Evolutionary conservation across 1,284 basidiomycete genomes (phyloP).

Genomic region (Leccinum angustisporum): DNA sequence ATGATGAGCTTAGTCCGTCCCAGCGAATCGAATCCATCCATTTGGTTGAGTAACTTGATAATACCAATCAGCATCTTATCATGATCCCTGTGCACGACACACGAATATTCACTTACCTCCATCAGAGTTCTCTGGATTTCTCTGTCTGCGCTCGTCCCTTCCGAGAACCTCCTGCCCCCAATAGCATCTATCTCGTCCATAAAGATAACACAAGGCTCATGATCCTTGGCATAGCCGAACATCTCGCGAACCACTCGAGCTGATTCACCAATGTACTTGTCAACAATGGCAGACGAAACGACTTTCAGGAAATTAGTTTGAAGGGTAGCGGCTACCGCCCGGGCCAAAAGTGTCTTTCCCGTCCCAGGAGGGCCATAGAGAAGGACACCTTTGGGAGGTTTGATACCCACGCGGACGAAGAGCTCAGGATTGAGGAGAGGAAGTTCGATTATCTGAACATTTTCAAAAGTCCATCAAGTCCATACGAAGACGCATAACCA

Average conservation of each 20-base stretch:
- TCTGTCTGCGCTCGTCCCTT: conserved; percentile 96
- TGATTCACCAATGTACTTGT: conserved; percentile 99
- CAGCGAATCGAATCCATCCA: conserved; percentile 99
- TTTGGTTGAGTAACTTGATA: conserved; percentile 91
- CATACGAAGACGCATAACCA: not conserved
- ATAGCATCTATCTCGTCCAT: conserved; percentile 99
- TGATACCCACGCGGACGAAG: conserved; percentile 94
- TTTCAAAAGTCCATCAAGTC: not conserved
- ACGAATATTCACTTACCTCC: conserved; percentile 67
- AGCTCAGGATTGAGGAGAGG: conserved; percentile 95
- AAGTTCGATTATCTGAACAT: conserved; percentile 86
- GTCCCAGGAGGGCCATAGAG: conserved; percentile 94
- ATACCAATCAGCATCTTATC: not conserved
- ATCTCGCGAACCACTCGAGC: conserved; percentile 95
- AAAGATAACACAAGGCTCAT: conserved; percentile 99
- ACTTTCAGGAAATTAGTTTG: conserved; percentile 98
- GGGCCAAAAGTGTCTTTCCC: conserved; percentile 93
- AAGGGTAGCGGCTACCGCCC: conserved; percentile 94
- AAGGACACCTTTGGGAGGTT: conserved; percentile 91
- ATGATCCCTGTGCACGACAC: not conserved
- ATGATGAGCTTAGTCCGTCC: conserved; percentile 98
- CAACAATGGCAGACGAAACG: conserved; percentile 98
- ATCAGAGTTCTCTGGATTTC: conserved; percentile 99
- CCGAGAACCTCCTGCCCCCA: conserved; percentile 94
- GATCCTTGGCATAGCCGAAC: conserved; percentile 97